phyloP scores from a whole-genome alignment of 192 early-diverging fungal species.

The Piromyces finnis region DNA sequence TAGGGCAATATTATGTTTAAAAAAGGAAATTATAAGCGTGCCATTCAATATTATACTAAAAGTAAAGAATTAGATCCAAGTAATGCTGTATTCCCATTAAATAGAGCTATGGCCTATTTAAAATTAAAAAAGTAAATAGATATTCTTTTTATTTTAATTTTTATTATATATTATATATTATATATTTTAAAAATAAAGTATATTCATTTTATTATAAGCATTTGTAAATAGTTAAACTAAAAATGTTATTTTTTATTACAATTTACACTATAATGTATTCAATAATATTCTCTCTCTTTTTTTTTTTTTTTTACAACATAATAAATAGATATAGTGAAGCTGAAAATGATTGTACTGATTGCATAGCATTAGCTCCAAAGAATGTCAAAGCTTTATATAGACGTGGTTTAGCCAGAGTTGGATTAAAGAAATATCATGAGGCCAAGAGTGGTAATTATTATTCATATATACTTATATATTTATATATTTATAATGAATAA shows the following conservation, averaged over 20 bases:
- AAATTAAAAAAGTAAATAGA: constrained; percentile 21
- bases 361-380: constrained; percentile 5
- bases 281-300: no score
- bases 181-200: no score
- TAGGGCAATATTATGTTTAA: neutral
- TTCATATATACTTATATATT: no score
- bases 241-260: no score
- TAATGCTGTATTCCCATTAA: constrained; percentile 38
- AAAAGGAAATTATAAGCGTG: neutral
- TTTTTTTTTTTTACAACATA: no score
- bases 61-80: constrained; percentile 40
- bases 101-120: constrained; percentile 66
- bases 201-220: no score
- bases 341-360: constrained; percentile 34
- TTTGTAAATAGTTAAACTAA: no score
- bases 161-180: no score
- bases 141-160: no score
- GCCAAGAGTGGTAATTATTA: neutral
- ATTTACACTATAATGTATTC: no score
- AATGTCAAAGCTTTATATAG: constrained; percentile 68
- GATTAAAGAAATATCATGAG: neutral
- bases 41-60: constrained; percentile 16
- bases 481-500: no score
- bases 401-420: constrained; percentile 32
- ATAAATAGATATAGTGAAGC: constrained; percentile 14